These are phyloP conservation scores for Trichosporon faecale DNA, from an alignment of 1,284 basidiomycete species.

Conservation along the genomic window DNA sequence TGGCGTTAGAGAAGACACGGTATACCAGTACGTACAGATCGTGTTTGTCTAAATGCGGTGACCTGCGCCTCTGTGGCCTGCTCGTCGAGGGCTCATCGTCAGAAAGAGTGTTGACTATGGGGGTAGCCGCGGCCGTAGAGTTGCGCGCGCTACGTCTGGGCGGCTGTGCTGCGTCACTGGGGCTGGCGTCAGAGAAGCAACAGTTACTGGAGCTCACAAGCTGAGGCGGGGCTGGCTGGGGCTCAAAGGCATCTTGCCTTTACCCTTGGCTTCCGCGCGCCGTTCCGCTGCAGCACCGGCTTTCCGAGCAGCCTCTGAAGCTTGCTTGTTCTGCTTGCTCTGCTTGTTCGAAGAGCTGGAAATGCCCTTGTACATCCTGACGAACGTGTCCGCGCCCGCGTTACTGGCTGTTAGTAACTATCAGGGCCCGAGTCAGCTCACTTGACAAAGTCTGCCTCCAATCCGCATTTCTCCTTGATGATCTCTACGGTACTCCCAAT, in stretches of 20 bases:
- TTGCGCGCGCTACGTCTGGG: background rate
- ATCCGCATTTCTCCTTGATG: background rate
- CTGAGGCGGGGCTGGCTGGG: background rate
- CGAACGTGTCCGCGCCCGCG: background rate
- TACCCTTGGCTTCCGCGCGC: background rate
- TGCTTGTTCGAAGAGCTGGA: background rate
- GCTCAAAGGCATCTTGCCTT: background rate
- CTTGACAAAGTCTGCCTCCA: background rate
- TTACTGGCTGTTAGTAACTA: background rate
- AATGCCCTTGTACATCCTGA: background rate
- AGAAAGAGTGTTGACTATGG: background rate
- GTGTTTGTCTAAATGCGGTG: slow-evolving; percentile 25
- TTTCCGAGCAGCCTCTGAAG: background rate
- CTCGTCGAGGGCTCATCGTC: background rate
- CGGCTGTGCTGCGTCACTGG: background rate
- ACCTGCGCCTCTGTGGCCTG: background rate
- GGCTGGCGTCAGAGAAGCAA: background rate
- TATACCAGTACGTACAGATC: slow-evolving; percentile 28
- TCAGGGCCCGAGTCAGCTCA: background rate
- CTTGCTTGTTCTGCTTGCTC: too few species aligned
- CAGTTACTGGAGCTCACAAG: background rate
- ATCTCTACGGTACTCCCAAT: background rate
- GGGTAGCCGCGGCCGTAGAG: background rate
- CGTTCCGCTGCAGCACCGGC: background rate
- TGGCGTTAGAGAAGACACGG: slow-evolving; percentile 39